phyloP scores from a whole-genome alignment of 257 asterid genomes.

The Mitragyna speciosa region DNA sequence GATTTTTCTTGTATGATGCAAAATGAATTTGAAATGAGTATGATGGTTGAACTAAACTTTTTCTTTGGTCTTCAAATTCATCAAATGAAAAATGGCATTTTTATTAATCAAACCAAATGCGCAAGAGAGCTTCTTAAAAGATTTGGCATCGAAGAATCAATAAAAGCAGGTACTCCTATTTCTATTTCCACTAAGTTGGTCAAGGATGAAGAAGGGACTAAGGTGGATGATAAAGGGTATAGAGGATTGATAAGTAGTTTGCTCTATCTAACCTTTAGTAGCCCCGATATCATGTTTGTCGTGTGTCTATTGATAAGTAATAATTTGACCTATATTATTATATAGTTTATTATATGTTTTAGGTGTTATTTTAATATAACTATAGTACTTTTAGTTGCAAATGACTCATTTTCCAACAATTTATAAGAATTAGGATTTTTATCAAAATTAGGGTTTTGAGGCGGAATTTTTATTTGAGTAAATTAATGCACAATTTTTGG shows the following conservation, averaged over 20 bases:
- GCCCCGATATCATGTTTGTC: background rate
- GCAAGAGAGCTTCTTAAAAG: background rate
- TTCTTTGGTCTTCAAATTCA: slow-evolving; percentile 5
- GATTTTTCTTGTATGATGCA: no score
- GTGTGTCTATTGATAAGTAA: no score
- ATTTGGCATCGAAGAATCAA: background rate
- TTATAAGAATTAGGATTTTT: no score
- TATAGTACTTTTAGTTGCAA: no score
- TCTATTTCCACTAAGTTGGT: background rate
- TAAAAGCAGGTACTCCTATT: background rate
- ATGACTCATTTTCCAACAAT: no score
- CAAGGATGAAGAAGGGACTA: background rate
- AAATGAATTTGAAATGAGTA: slow-evolving; percentile 8
- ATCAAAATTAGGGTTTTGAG: no score
- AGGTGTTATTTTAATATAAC: no score
- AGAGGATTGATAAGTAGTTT: background rate
- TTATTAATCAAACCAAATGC: background rate
- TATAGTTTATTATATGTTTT: no score
- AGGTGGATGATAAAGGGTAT: background rate
- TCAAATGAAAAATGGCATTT: background rate
- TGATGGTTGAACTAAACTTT: slow-evolving; percentile 5
- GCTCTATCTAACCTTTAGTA: background rate
- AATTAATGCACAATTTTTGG: no score
- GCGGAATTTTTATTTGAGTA: no score
- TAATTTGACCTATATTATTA: no score